A percentile compares a stretch with the other conserved stretches of the same genome.
phyloP scores from a whole-genome alignment of 164 flowering plant genomes.

The Taxillus chinensis region DNA sequence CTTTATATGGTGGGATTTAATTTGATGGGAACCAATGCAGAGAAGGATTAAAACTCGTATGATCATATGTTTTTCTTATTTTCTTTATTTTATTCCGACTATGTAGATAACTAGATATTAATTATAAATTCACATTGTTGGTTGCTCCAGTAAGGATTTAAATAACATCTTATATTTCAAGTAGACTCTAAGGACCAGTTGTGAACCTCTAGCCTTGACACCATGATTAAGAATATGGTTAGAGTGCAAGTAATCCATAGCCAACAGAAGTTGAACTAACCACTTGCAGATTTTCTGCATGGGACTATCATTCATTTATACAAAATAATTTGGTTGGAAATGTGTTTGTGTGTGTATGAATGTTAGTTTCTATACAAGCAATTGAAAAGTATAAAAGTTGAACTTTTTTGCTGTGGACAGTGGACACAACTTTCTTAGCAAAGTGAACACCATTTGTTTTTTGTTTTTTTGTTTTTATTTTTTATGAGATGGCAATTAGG shows the following conservation, averaged over 20 bases:
- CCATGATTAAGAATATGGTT: slow-evolving; percentile 97
- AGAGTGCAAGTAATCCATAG: slow-evolving; percentile 83
- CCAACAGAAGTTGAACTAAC: slow-evolving; percentile 94
- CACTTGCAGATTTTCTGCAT: slow-evolving; percentile 90
- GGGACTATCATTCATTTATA: too few relatives aligned
- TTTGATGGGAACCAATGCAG: too few relatives aligned
- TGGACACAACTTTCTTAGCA: slow-evolving; percentile 19
- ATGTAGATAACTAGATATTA: too few relatives aligned
- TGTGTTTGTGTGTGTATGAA: too few relatives aligned
- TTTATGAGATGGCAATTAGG: background rate
- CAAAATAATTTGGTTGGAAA: too few relatives aligned
- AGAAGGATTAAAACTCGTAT: too few relatives aligned
- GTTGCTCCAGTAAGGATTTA: too few relatives aligned
- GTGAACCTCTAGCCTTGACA: slow-evolving; percentile 70
- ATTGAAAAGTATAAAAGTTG: background rate
- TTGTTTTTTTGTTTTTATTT: slow-evolving; percentile 20
- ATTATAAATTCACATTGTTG: too few relatives aligned
- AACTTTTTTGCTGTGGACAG: background rate
- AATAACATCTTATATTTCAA: background rate
- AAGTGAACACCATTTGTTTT: slow-evolving; percentile 23
- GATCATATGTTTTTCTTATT: too few relatives aligned
- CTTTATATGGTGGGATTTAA: too few relatives aligned
- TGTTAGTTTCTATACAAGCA: too few relatives aligned
- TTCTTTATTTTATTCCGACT: too few relatives aligned
- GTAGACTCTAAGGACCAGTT: slow-evolving; percentile 1